Evolutionary conservation across 768 basidiomycete genomes (phyloP).

Genomic region (Pleurotus pulmonarius): DNA sequence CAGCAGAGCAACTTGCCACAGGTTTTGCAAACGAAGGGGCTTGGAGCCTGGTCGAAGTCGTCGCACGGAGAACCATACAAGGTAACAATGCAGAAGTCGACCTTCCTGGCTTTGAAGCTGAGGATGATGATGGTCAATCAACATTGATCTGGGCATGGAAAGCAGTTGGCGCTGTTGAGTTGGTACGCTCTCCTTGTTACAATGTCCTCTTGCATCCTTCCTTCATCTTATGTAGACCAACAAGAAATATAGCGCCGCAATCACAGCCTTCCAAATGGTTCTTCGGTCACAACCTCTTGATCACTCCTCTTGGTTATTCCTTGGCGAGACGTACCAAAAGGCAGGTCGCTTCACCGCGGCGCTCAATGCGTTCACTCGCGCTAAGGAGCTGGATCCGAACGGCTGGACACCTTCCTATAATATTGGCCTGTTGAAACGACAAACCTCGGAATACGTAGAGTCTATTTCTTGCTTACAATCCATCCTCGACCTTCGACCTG

Average conservation of each 20-base stretch:
- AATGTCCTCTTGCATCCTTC: constrained; percentile 2
- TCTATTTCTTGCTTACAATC: constrained; percentile 64
- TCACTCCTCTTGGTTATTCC: constrained; percentile 78
- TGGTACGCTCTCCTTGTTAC: constrained; percentile 49
- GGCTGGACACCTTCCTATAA: constrained; percentile 86
- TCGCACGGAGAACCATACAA: constrained; percentile 90
- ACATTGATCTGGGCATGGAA: constrained; percentile 97
- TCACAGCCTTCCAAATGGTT: constrained; percentile 83
- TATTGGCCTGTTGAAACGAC: constrained; percentile 79
- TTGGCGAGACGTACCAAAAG: constrained; percentile 89
- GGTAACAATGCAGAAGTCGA: constrained; percentile 30
- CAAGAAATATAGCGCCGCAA: constrained; percentile 67
- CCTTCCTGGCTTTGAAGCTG: constrained; percentile 53
- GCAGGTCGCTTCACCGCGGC: constrained; percentile 89
- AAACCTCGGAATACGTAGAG: constrained; percentile 71
- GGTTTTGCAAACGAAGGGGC: constrained; percentile 91
- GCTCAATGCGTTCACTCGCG: constrained; percentile 78
- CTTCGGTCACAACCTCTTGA: constrained; percentile 78
- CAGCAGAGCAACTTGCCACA: constrained; percentile 79
- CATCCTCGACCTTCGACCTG: constrained; percentile 51
- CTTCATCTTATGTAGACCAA: constrained; percentile 44
- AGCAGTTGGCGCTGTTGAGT: constrained; percentile 85
- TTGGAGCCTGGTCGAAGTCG: constrained; percentile 93
- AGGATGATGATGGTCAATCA: constrained; percentile 63
- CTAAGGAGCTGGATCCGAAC: constrained; percentile 65